Evolutionary conservation across 345 rosid genomes (phyloP).

Genomic region (Populus alba): DNA sequence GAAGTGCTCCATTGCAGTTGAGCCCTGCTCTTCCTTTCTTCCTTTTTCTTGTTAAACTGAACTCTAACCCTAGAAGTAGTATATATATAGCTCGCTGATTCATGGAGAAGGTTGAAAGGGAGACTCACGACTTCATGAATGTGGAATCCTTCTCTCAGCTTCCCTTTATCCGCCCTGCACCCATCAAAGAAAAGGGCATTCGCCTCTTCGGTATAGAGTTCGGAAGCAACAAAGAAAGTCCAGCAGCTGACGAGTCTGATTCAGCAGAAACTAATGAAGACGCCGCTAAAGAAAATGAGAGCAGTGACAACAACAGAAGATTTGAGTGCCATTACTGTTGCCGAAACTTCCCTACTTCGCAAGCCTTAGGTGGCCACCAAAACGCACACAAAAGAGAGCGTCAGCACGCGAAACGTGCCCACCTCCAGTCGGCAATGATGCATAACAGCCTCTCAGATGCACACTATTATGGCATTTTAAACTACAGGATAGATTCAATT

Average conservation of each 20-base stretch:
- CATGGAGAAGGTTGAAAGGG: constrained; percentile 40
- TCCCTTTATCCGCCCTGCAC: constrained; percentile 59
- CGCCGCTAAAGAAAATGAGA: constrained; percentile 25
- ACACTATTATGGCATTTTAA: constrained; percentile 51
- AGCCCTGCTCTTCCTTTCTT: constrained; percentile 1
- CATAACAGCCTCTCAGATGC: constrained; percentile 51
- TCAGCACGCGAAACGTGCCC: constrained; percentile 85
- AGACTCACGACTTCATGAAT: constrained; percentile 50
- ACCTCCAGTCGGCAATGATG: constrained; percentile 66
- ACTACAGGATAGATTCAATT: constrained; percentile 47
- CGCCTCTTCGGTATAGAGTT: constrained; percentile 92
- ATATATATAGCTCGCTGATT: not conserved
- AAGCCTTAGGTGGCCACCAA: constrained; percentile 98
- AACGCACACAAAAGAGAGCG: constrained; percentile 99
- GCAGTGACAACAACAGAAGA: constrained; percentile 52
- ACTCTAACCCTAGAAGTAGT: not conserved
- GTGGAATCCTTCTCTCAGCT: constrained; percentile 55
- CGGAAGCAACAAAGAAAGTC: constrained; percentile 19
- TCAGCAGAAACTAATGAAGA: constrained; percentile 39
- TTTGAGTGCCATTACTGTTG: constrained; percentile 96
- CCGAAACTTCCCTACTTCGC: constrained; percentile 96
- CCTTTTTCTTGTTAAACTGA: not conserved
- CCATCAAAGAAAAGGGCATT: constrained; percentile 53
- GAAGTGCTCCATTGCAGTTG: not conserved
- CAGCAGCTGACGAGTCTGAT: constrained; percentile 29